Evolutionary conservation across 768 basidiomycete species (phyloP).

Genomic region (Gloeostereum incarnatum): DNA sequence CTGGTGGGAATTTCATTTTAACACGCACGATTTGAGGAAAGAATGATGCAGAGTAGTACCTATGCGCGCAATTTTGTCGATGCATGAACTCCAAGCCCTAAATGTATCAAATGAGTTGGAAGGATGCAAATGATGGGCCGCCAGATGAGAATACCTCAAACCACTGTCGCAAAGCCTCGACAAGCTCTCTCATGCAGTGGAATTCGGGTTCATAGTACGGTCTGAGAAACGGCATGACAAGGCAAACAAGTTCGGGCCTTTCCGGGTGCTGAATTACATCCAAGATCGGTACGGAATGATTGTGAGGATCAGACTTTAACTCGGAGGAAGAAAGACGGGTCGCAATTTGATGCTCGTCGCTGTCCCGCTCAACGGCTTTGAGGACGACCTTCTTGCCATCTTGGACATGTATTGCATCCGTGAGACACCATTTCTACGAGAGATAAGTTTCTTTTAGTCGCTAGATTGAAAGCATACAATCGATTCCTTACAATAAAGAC

Average conservation of each 20-base stretch:
- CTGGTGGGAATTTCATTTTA: no score
- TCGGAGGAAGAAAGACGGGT: conserved; percentile 5
- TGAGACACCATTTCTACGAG: background rate
- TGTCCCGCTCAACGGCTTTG: conserved; percentile 2
- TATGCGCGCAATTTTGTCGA: conserved; percentile 5
- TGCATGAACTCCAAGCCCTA: conserved; percentile 10
- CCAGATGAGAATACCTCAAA: conserved; percentile 6
- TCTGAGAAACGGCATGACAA: conserved; percentile 11
- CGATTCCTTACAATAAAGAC: background rate
- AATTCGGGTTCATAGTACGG: conserved; percentile 7
- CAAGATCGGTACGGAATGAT: conserved; percentile 10
- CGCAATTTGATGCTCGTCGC: conserved; percentile 1
- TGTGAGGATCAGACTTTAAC: conserved; percentile 5
- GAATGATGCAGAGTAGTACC: conserved; percentile 1
- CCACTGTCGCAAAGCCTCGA: conserved; percentile 9
- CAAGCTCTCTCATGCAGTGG: conserved; percentile 7
- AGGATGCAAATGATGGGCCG: background rate
- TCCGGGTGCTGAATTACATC: conserved; percentile 6
- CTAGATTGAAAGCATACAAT: background rate
- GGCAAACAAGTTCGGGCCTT: conserved; percentile 3
- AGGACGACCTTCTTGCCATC: conserved; percentile 7
- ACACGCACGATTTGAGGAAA: background rate
- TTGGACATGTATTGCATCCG: conserved; percentile 3
- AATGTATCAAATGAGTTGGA: background rate
- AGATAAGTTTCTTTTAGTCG: background rate